Conservation (phyloP, 768 basidiomycete genomes). For the Mycena venus region DNA sequence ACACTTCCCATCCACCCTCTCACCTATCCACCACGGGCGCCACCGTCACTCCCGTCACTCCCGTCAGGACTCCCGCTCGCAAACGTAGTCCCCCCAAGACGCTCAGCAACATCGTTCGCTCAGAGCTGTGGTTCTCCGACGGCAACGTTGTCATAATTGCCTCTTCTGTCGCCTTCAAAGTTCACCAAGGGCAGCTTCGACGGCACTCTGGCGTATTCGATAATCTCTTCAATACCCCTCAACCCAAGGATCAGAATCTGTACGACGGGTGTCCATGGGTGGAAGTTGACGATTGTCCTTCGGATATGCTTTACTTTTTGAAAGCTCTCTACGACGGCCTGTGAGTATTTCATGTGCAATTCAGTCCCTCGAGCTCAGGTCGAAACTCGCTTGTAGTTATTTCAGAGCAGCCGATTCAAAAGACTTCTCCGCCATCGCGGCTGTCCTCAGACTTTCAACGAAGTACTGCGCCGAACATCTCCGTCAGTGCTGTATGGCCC, state of each 20-base stretch:
- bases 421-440: constrained; percentile 72
- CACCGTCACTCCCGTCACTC: constrained; percentile 6
- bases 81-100: constrained; percentile 23
- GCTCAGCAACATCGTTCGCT: constrained; percentile 51
- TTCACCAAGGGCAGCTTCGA: constrained; percentile 79
- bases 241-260: constrained; percentile 61
- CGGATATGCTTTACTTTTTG: constrained; percentile 77
- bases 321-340: constrained; percentile 82
- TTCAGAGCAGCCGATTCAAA: constrained; percentile 63
- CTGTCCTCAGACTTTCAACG: constrained; percentile 77
- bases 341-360: constrained; percentile 57
- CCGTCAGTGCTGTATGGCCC: constrained; percentile 69
- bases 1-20: too few relatives aligned
- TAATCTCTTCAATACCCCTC: constrained; percentile 74
- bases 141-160: constrained; percentile 78
- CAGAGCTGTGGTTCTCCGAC: constrained; percentile 82
- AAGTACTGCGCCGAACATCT: constrained; percentile 84
- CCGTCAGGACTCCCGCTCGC: constrained; percentile 23
- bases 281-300: constrained; percentile 73
- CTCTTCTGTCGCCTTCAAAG: constrained; percentile 73
- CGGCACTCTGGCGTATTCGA: constrained; percentile 86
- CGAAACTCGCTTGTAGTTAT: constrained; percentile 57
- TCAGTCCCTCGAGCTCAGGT: neutral
- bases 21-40: constrained; percentile 29
- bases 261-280: constrained; percentile 73